phyloP scores from a whole-genome alignment of 495 filamentous ascomycete species.

The Rhypophila decipiens region DNA sequence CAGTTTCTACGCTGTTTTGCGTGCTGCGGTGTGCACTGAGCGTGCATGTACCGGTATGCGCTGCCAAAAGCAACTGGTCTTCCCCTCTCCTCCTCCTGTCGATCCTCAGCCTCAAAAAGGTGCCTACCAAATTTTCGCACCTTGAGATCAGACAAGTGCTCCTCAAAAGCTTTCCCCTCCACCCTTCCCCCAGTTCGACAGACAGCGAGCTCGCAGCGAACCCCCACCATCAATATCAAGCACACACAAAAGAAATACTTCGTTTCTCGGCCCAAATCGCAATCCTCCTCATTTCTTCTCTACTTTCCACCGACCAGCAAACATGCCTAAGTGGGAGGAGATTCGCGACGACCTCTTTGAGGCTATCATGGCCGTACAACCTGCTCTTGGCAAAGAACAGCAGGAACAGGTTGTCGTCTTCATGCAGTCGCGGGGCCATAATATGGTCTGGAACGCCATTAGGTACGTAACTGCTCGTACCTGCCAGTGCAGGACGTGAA shows the following conservation, averaged over 20 bases:
- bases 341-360: slow-evolving; percentile 26
- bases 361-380: slow-evolving; percentile 12
- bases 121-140: no score
- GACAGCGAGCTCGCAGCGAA: no score
- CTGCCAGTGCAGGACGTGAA: neutral
- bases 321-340: slow-evolving; percentile 23
- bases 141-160: no score
- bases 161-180: neutral
- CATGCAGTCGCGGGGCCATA: slow-evolving; percentile 17
- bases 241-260: no score
- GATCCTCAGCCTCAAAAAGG: no score
- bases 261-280: no score
- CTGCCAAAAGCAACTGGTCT: no score
- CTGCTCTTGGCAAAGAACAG: slow-evolving; percentile 21
- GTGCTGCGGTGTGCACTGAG: neutral
- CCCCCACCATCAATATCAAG: neutral
- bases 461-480: slow-evolving; percentile 18
- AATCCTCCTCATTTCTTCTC: neutral
- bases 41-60: no score
- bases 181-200: neutral
- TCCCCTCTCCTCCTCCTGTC: no score
- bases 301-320: no score
- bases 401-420: slow-evolving; percentile 17
- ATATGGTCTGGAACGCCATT: slow-evolving; percentile 31
- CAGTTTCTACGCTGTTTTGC: neutral